Percentiles rank a stretch among this genome's conserved stretches.
Evolutionary conservation across 495 filamentous ascomycete species (phyloP).

Genomic region (Penicillium malachiteum): DNA sequence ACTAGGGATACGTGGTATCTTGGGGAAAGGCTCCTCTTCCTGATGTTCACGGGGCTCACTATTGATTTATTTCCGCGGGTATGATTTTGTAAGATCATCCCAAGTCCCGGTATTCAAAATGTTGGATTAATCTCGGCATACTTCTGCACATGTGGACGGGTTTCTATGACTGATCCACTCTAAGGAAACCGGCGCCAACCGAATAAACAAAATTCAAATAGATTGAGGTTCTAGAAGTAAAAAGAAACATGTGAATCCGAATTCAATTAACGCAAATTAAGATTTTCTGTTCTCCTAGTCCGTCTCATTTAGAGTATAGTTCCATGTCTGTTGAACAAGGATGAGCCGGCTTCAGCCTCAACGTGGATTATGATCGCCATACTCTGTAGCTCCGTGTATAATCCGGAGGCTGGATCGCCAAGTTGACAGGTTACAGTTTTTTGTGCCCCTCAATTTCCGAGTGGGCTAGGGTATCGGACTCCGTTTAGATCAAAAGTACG

Average conservation of each 20-base stretch:
- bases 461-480: not conserved
- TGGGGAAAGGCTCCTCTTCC: too few species aligned
- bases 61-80: too few species aligned
- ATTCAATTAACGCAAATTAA: not conserved
- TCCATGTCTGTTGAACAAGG: not conserved
- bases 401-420: constrained; percentile 1
- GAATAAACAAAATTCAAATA: constrained; percentile 16
- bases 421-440: constrained; percentile 1
- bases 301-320: not conserved
- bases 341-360: not conserved
- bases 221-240: constrained; percentile 19
- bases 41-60: too few species aligned
- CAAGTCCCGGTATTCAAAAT: too few species aligned
- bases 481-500: not conserved
- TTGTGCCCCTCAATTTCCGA: not conserved
- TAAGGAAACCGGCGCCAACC: constrained; percentile 13
- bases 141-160: too few species aligned
- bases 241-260: constrained; percentile 12
- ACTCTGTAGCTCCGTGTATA: not conserved
- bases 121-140: too few species aligned
- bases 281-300: not conserved
- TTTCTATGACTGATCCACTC: not conserved
- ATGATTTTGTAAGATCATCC: too few species aligned
- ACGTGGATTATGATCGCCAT: not conserved
- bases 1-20: too few species aligned